Percentiles rank a stretch among this genome's conserved stretches.
Conservation (phyloP, 1,284 basidiomycete genomes). For the Heterobasidion irregulare region DNA sequence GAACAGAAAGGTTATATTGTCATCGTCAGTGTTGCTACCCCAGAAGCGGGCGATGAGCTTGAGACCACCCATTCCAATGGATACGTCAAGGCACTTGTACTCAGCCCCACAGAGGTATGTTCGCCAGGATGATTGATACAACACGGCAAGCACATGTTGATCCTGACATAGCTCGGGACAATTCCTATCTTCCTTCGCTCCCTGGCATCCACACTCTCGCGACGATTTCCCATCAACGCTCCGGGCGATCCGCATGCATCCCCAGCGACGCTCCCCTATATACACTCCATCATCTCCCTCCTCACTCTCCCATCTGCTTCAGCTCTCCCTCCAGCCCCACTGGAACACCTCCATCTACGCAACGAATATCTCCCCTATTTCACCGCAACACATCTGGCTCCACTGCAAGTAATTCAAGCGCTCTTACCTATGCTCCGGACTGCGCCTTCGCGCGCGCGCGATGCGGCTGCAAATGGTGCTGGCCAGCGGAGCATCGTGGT, state of each 20-base stretch:
- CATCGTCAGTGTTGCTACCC: slow-evolving; percentile 63
- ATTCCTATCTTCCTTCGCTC: slow-evolving; percentile 71
- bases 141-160: neutral
- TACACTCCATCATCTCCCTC: slow-evolving; percentile 66
- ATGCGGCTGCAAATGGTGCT: slow-evolving; percentile 25
- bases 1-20: slow-evolving; percentile 75
- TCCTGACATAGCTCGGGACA: slow-evolving; percentile 46
- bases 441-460: slow-evolving; percentile 41
- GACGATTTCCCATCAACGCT: slow-evolving; percentile 68
- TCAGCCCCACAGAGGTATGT: slow-evolving; percentile 67
- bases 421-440: slow-evolving; percentile 68
- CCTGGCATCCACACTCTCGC: slow-evolving; percentile 67
- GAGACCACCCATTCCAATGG: slow-evolving; percentile 55
- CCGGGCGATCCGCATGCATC: slow-evolving; percentile 72
- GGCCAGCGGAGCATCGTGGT: slow-evolving; percentile 58
- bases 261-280: slow-evolving; percentile 51
- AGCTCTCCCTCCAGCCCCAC: slow-evolving; percentile 39
- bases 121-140: neutral
- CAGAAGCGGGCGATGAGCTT: slow-evolving; percentile 52
- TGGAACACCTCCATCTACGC: slow-evolving; percentile 63
- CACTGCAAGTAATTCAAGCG: slow-evolving; percentile 66
- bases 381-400: slow-evolving; percentile 62
- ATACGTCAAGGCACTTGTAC: slow-evolving; percentile 69
- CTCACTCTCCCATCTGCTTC: slow-evolving; percentile 43
- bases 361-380: slow-evolving; percentile 61